Conservation (phyloP, 192 early-diverging fungal species). For the Haplosporangium gracile region DNA sequence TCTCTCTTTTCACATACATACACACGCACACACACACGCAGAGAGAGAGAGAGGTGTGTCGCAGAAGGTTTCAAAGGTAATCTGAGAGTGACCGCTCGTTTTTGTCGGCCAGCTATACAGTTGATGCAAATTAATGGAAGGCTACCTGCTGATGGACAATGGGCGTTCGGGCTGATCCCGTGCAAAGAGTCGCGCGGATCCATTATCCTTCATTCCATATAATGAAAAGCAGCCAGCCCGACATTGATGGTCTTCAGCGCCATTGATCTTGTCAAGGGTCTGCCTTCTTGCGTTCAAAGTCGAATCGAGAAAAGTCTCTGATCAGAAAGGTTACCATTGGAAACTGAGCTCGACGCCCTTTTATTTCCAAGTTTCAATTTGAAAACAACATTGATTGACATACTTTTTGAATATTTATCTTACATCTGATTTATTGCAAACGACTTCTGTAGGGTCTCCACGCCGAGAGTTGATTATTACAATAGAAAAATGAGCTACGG, state of each 20-base stretch:
- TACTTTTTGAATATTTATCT: not conserved
- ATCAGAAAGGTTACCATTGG: slow-evolving; percentile 42
- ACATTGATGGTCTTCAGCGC: slow-evolving; percentile 41
- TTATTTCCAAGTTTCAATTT: not conserved
- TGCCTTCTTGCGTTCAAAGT: slow-evolving; percentile 34
- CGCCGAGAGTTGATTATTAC: not conserved
- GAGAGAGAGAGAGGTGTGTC: too few relatives aligned
- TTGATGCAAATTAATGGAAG: not conserved
- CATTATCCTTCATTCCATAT: slow-evolving; percentile 24
- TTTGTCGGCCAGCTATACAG: too few relatives aligned
- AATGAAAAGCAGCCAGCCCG: slow-evolving; percentile 20
- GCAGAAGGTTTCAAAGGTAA: too few relatives aligned
- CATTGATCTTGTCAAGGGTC: slow-evolving; percentile 26
- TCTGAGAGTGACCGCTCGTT: too few relatives aligned
- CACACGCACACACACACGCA: too few relatives aligned
- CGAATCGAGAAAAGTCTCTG: slow-evolving; percentile 36
- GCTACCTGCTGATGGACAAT: slow-evolving; percentile 30
- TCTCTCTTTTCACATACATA: too few relatives aligned
- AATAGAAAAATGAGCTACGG: slow-evolving; percentile 16
- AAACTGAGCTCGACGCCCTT: not conserved
- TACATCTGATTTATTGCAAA: not conserved
- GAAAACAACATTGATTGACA: not conserved
- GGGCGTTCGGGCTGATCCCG: slow-evolving; percentile 41
- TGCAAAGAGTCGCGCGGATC: slow-evolving; percentile 35
- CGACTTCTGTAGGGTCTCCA: slow-evolving; percentile 9